Percentiles rank a stretch among this genome's conserved stretches.
Evolutionary conservation across 2,329 filamentous ascomycete genomes (phyloP).

Genomic region (Fusarium phyllophilum): DNA sequence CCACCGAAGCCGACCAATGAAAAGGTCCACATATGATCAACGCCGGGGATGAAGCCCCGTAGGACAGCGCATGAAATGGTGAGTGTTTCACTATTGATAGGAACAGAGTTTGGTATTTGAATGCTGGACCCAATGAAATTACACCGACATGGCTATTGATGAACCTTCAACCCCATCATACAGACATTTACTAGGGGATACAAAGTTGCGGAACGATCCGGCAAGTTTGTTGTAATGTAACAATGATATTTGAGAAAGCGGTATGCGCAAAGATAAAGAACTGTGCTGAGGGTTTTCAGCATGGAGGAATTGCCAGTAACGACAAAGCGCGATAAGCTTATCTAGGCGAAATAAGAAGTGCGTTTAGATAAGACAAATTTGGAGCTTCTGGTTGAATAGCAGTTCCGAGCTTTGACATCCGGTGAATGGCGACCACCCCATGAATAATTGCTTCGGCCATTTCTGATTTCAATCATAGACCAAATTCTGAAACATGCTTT

Average conservation of each 20-base stretch:
- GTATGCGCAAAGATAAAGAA: no score
- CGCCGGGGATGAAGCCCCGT: neutral
- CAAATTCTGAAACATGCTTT: accelerated
- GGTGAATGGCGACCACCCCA: accelerated
- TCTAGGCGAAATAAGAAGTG: neutral
- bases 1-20: accelerated
- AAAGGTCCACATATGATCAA: neutral
- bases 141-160: neutral
- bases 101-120: neutral
- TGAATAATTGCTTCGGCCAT: accelerated
- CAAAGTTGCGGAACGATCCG: neutral
- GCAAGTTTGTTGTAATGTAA: neutral
- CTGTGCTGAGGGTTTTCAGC: accelerated
- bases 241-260: neutral
- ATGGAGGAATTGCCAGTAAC: no score
- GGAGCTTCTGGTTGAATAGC: neutral
- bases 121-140: neutral
- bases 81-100: neutral
- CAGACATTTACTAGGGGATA: accelerated
- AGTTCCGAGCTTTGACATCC: neutral
- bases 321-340: no score
- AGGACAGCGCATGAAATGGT: neutral
- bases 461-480: accelerated
- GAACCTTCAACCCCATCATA: neutral
- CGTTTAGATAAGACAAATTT: neutral